Base-by-base conservation (phyloP, 2,329 filamentous ascomycete species). In the Venturia oleaginea region DNA sequence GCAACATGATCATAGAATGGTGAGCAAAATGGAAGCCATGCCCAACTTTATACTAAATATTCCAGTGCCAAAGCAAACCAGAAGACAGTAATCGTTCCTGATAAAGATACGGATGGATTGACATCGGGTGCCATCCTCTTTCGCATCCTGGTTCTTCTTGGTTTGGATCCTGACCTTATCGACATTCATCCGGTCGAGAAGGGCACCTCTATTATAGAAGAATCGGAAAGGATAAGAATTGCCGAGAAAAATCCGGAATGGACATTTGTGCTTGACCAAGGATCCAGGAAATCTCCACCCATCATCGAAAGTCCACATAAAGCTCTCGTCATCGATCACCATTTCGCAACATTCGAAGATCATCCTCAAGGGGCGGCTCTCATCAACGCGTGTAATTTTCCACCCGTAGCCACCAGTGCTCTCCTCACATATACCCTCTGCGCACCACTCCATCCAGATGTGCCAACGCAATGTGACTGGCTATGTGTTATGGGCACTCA, bases 31-130 rank as follows among this genome's bases (percentile, higher is more conserved):
- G 8, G 27, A 34, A 57, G 74, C 61, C 73, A 69, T n/a, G 13
- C 11, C 34, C 34, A n/a, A 24, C 7, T 30, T 17, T 7, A 37
- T 64, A 11, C 40, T 13, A 46, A 15, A 51, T 3, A 17, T 37
- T 5, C 46, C 67, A 86, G 85, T 71, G 84, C 80, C 22, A 69
- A 75, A 19, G 74, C 82, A 13, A 73, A 79, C 11, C 78, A 83
- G 64, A 77, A 75, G 42, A 83, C 81, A 0, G 72, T 89, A 22
- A 84, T 90, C 17, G 79, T 88, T 0, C 87, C 87, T 0, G 86
- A 89, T 70, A 89, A 88, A 69, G 86, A 89, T 68, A 85, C 85
- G 2, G 86, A 89, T 71, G 87, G 86, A 0, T 76, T 90, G 3
- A 82, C 82, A 2, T 84, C 86, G 2, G 87, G 86, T 0, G 82